Percentiles rank a stretch among this genome's conserved stretches.
These are phyloP conservation scores for Pyricularia sp. DNA, from an alignment of 2,329 filamentous ascomycete genomes.

Conservation along the genomic window DNA sequence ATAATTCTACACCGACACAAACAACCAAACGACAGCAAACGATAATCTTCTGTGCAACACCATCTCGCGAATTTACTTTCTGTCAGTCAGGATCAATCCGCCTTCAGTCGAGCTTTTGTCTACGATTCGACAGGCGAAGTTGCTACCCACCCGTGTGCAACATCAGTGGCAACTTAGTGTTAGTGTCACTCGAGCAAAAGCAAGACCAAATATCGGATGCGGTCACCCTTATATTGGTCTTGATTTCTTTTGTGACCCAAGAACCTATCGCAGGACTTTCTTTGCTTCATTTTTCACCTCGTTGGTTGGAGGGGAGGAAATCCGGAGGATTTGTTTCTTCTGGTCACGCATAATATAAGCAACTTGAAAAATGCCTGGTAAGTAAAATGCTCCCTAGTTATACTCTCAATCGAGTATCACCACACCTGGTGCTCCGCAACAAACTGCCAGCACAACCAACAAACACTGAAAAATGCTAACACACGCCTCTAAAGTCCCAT, in stretches of 20 bases:
- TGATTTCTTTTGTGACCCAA: neutral
- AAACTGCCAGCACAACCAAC: neutral
- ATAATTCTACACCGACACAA: neutral
- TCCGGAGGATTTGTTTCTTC: neutral
- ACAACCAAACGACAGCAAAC: neutral
- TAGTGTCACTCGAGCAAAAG: neutral
- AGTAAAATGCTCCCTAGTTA: neutral
- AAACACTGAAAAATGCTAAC: neutral
- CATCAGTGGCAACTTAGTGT: neutral
- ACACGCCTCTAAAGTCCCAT: conserved; percentile 30
- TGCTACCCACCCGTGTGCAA: neutral
- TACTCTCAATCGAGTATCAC: neutral
- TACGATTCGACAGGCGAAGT: neutral
- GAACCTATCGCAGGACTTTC: neutral
- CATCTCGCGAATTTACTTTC: neutral
- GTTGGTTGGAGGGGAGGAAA: neutral
- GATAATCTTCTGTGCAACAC: neutral
- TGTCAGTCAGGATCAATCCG: neutral
- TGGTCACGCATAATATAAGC: neutral
- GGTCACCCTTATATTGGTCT: neutral
- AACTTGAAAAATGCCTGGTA: neutral
- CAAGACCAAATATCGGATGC: neutral
- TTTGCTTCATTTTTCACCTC: neutral
- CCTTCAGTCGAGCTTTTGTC: neutral
- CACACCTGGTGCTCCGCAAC: neutral